phyloP scores from a whole-genome alignment of 768 basidiomycete species.

The Mycena pura region DNA sequence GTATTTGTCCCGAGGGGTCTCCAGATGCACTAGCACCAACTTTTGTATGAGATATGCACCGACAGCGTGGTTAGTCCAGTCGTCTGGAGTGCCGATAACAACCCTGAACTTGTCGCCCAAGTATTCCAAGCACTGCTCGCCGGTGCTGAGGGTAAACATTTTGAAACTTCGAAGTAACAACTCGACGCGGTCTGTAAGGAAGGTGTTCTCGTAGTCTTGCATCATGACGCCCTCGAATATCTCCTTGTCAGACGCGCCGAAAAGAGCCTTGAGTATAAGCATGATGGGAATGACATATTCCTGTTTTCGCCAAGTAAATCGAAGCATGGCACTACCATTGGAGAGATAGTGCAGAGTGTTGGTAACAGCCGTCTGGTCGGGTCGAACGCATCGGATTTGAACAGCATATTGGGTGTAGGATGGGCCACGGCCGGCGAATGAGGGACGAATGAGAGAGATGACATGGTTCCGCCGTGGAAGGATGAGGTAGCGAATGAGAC shows the following conservation, averaged over 20 bases:
- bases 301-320: conserved; percentile 96
- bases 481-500: conserved; percentile 96
- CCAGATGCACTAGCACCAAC: conserved; percentile 89
- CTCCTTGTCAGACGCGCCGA: conserved; percentile 91
- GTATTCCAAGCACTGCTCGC: conserved; percentile 92
- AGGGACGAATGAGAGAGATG: conserved; percentile 88
- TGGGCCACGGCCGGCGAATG: conserved; percentile 91
- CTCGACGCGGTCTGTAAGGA: conserved; percentile 96
- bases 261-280: conserved; percentile 92
- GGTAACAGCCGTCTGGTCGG: conserved; percentile 91
- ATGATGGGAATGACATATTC: conserved; percentile 99
- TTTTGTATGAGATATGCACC: conserved; percentile 86
- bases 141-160: conserved; percentile 85
- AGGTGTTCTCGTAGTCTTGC: conserved; percentile 96
- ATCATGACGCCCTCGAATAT: conserved; percentile 97
- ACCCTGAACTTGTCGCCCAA: conserved; percentile 97
- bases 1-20: conserved; percentile 90
- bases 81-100: conserved; percentile 88
- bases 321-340: conserved; percentile 94
- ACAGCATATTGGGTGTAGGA: conserved; percentile 95
- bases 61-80: conserved; percentile 84
- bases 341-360: conserved; percentile 98
- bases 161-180: conserved; percentile 94
- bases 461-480: conserved; percentile 96
- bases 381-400: conserved; percentile 93